Evolutionary conservation across 2,329 filamentous ascomycete genomes (phyloP).

Genomic region (Arthroderma sp.): DNA sequence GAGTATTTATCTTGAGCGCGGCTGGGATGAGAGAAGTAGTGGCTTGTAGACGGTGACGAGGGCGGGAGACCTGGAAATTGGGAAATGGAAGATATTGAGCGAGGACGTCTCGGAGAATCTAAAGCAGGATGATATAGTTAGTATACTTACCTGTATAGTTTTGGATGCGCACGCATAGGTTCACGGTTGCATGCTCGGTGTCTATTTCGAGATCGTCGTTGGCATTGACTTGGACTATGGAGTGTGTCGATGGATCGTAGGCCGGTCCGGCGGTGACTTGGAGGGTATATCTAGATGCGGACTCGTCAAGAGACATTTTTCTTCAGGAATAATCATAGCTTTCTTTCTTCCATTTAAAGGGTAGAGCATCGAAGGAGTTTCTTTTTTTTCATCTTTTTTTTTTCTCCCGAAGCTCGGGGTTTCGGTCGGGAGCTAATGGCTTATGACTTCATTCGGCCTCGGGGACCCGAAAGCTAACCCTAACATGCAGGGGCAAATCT

Average conservation of each 20-base stretch:
- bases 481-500: no score
- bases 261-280: conserved; percentile 66
- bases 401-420: no score
- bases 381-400: no score
- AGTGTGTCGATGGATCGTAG: conserved; percentile 62
- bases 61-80: conserved; percentile 32
- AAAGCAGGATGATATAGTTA: neutral
- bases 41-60: conserved; percentile 52
- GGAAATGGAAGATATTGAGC: neutral
- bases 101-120: neutral
- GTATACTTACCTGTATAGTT: conserved; percentile 36
- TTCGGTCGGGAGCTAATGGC: no score
- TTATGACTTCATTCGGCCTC: no score
- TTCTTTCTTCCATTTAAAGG: no score
- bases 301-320: conserved; percentile 6
- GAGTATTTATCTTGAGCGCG: conserved; percentile 73
- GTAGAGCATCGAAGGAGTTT: no score
- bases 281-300: conserved; percentile 51
- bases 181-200: conserved; percentile 49
- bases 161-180: conserved; percentile 62
- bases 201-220: conserved; percentile 49
- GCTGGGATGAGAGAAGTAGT: conserved; percentile 61
- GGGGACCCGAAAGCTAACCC: no score
- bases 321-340: neutral
- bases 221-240: conserved; percentile 62